Conservation (phyloP, 768 basidiomycete species). For the Exidia glandulosa region DNA sequence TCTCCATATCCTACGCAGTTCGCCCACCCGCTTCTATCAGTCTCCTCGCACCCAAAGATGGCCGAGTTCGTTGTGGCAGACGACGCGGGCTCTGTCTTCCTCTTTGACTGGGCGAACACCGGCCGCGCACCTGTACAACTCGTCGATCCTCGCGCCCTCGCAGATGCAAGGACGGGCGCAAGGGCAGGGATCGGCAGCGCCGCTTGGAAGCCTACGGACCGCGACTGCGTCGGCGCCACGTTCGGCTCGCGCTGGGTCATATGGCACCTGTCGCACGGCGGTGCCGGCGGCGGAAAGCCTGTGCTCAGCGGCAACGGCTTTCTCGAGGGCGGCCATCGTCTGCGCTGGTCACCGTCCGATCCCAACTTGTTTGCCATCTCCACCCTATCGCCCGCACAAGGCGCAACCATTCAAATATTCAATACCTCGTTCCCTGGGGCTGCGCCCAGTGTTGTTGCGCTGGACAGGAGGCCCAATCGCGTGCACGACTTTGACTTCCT, state of each 20-base stretch:
- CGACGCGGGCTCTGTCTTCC: conserved; percentile 57
- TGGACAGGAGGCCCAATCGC: conserved; percentile 52
- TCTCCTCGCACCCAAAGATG: conserved; percentile 63
- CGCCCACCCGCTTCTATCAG: conserved; percentile 56
- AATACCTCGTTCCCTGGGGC: conserved; percentile 54
- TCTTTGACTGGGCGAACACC: conserved; percentile 65
- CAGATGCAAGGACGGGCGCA: conserved; percentile 38
- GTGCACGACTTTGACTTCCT: conserved; percentile 74
- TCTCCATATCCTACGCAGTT: conserved; percentile 61
- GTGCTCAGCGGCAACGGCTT: conserved; percentile 49
- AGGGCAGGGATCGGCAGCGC: conserved; percentile 41
- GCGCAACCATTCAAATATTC: conserved; percentile 61
- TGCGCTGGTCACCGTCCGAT: conserved; percentile 63
- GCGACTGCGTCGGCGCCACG: conserved; percentile 61
- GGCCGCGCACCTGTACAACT: conserved; percentile 62
- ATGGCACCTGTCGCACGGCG: conserved; percentile 56
- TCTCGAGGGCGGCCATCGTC: conserved; percentile 47
- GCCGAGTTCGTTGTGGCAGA: conserved; percentile 77
- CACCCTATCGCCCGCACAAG: conserved; percentile 42
- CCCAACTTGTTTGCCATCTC: conserved; percentile 73
- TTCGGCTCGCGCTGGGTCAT: conserved; percentile 62
- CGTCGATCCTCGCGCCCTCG: conserved; percentile 54
- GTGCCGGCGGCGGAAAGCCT: conserved; percentile 62
- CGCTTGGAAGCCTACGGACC: conserved; percentile 59
- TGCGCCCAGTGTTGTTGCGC: conserved; percentile 45